Base-by-base conservation (phyloP, 306 rosid species). In the Gillenia trifoliata region DNA sequence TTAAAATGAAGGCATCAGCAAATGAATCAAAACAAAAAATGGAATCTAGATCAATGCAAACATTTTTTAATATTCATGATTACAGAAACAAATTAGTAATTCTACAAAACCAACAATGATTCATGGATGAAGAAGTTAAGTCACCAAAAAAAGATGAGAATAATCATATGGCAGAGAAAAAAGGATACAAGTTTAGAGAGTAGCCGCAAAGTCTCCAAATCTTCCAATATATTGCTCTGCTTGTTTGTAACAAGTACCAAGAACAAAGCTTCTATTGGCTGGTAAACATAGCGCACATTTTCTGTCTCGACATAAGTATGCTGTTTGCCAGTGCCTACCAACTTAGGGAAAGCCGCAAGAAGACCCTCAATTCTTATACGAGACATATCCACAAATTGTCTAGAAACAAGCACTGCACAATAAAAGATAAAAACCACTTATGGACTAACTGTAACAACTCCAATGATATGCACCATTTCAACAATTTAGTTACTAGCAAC, bases 151-250 rank as follows among this genome's bases (percentile, higher is more conserved):
- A 70, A 73, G 52, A 77, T 28, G 3, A 70, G 31, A 57, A 38
- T 61, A 76, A 74, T 68, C 54, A 82, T 22, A 73, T 38, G 76
- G 71, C 68, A 56, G 66, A 63, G 36, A 49, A 60, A 80, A 81
- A 82, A 85, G 96, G 91, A 94, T 94, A 92, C 97, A 63, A 94
- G 98, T 88, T 94, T 94, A 28, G 99, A 94, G 68, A 94, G 93
- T 60, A 90, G 88, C 78, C 99, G 85, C 81, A 94, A 80, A 62
- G 99, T 94, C 72, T 90, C 99, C 88, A 94, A 81, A 86, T 94
- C 99, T 81, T 94, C 97, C 73, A 94, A 83, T 72, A 94, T 92
- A 82, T 94, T 92, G 88, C 99, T 94, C 85, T 89, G 93, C 74
- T 94, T 94, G 89, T 94, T 94, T 34, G 99, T 94, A 15, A 94